A percentile compares a stretch with the other conserved stretches of the same genome.
These are phyloP conservation scores for Epichloe coenophiala DNA, from an alignment of 2,329 filamentous ascomycete genomes.

Conservation along the genomic window DNA sequence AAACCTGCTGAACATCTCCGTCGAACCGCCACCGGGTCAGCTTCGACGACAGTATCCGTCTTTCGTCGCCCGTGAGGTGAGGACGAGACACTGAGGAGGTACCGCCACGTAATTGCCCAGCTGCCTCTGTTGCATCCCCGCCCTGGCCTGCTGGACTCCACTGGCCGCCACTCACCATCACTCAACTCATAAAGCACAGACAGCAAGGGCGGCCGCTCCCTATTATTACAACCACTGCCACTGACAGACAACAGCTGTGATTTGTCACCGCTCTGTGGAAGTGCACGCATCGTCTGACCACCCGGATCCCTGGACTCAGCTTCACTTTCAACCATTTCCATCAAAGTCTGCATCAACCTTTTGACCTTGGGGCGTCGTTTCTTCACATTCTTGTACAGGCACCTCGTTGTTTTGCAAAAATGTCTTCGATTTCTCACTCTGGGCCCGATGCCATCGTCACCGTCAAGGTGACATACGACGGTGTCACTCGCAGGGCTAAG, in stretches of 20 bases:
- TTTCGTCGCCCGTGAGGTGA: neutral
- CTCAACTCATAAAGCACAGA: neutral
- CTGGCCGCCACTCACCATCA: neutral
- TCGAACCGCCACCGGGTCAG: neutral
- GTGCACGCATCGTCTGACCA: neutral
- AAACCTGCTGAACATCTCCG: neutral
- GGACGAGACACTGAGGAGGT: no score
- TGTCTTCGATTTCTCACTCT: constrained; percentile 14
- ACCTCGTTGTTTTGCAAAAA: constrained; percentile 5
- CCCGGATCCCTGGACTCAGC: neutral
- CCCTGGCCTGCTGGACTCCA: neutral
- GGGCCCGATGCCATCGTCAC: constrained; percentile 42
- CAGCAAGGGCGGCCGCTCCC: neutral
- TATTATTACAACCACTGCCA: neutral
- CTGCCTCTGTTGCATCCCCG: neutral
- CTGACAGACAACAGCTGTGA: neutral
- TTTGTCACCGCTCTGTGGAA: constrained; percentile 3
- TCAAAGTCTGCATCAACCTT: neutral
- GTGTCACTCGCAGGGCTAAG: constrained; percentile 71
- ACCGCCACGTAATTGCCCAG: neutral
- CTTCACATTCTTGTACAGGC: neutral
- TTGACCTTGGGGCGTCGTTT: neutral
- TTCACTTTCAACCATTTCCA: neutral
- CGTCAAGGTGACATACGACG: constrained; percentile 72
- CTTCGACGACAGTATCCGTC: neutral